Conservation (phyloP, 2,329 filamentous ascomycete genomes). For the Bertia moriformis region DNA sequence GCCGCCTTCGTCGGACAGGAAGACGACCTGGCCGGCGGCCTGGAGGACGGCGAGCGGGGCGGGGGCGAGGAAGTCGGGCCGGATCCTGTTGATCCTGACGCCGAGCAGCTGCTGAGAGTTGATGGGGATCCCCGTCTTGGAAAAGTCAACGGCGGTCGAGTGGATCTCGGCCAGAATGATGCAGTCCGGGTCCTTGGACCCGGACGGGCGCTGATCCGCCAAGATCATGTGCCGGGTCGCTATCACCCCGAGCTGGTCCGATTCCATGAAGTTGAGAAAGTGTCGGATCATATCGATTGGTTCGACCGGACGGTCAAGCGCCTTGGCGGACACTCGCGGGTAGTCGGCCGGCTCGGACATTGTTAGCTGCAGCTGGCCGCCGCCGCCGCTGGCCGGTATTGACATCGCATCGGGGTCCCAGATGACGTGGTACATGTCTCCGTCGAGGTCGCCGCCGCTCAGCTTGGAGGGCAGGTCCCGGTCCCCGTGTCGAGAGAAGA, state of each 20-base stretch:
- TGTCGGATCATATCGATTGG: slow-evolving; percentile 61
- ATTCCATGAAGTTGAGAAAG: slow-evolving; percentile 65
- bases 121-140: slow-evolving; percentile 55
- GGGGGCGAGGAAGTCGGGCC: slow-evolving; percentile 31
- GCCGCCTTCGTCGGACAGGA: slow-evolving; percentile 30
- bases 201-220: slow-evolving; percentile 37
- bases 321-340: slow-evolving; percentile 33
- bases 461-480: slow-evolving; percentile 71
- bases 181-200: slow-evolving; percentile 37
- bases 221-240: slow-evolving; percentile 48
- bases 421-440: slow-evolving; percentile 69
- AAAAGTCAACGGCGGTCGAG: slow-evolving; percentile 62
- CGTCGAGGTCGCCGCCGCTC: slow-evolving; percentile 71
- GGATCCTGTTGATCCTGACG: slow-evolving; percentile 15
- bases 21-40: slow-evolving; percentile 16
- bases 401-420: slow-evolving; percentile 45
- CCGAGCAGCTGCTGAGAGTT: slow-evolving; percentile 27
- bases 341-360: slow-evolving; percentile 56
- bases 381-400: no score
- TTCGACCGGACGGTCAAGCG: slow-evolving; percentile 46
- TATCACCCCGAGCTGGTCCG: slow-evolving; percentile 51
- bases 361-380: slow-evolving; percentile 17
- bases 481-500: slow-evolving; percentile 57
- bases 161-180: slow-evolving; percentile 43
- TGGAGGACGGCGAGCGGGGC: neutral